These are phyloP conservation scores for Tolypocladium sp. DNA, from an alignment of 2,329 filamentous ascomycete species.

Conservation along the genomic window DNA sequence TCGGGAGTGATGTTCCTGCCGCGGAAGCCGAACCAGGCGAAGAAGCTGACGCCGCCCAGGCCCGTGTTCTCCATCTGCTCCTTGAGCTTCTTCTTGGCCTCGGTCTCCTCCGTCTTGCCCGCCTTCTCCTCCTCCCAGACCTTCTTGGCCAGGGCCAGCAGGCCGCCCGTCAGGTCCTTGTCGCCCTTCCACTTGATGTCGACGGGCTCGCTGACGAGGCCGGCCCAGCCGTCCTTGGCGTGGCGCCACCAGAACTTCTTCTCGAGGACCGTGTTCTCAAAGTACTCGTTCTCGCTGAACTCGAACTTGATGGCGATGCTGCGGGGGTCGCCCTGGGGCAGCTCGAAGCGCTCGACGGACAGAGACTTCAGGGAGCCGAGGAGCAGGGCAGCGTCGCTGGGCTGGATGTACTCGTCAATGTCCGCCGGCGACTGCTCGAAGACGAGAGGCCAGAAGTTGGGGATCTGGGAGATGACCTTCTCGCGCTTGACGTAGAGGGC, in stretches of 20 bases:
- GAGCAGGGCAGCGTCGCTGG: conserved; percentile 67
- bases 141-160: conserved; percentile 64
- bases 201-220: conserved; percentile 82
- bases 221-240: conserved; percentile 58
- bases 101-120: conserved; percentile 31
- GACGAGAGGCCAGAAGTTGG: conserved; percentile 91
- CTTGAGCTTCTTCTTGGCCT: conserved; percentile 40
- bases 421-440: conserved; percentile 79
- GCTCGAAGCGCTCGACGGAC: conserved; percentile 72
- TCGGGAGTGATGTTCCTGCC: conserved; percentile 62
- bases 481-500: conserved; percentile 71
- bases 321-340: conserved; percentile 69
- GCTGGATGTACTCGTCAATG: conserved; percentile 81
- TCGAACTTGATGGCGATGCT: conserved; percentile 70
- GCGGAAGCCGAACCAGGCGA: conserved; percentile 78
- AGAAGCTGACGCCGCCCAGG: conserved; percentile 68
- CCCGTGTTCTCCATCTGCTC: conserved; percentile 50
- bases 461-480: conserved; percentile 61
- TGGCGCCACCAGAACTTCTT: conserved; percentile 89
- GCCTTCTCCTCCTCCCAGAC: conserved; percentile 52
- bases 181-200: conserved; percentile 73
- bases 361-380: conserved; percentile 58
- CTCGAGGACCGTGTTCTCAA: conserved; percentile 67
- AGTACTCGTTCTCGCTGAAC: conserved; percentile 74
- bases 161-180: conserved; percentile 74